Evolutionary conservation across 2,329 filamentous ascomycete genomes (phyloP).

Genomic region (Exophiala alcalophila): DNA sequence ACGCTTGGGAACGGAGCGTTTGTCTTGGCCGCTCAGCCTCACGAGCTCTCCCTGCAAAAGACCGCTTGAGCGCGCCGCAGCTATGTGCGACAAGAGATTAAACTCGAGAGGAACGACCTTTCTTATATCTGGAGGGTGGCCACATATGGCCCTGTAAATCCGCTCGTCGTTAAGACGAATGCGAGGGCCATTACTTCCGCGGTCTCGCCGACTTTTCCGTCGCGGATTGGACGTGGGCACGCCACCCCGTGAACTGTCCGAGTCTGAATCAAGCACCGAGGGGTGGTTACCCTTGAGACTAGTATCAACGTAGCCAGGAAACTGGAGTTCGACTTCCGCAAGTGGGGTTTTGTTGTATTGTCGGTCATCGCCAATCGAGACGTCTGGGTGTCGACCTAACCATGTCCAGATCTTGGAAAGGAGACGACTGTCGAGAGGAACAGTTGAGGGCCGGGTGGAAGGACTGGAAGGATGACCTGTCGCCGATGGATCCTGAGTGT

Average conservation of each 20-base stretch:
- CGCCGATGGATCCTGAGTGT: constrained; percentile 24
- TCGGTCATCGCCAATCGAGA: constrained; percentile 48
- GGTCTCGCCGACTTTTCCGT: background rate
- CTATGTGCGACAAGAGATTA: constrained; percentile 57
- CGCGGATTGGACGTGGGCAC: background rate
- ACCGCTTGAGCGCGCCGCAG: constrained; percentile 51
- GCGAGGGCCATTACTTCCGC: constrained; percentile 24
- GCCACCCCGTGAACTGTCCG: constrained; percentile 2
- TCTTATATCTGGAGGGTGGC: constrained; percentile 56
- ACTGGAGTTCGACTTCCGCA: constrained; percentile 39
- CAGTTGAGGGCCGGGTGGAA: background rate
- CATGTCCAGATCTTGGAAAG: constrained; percentile 57
- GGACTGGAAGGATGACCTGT: background rate
- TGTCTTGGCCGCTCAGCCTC: constrained; percentile 59
- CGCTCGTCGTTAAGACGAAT: constrained; percentile 55
- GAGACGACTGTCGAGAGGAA: constrained; percentile 49
- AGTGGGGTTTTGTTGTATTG: constrained; percentile 42
- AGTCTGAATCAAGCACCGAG: background rate
- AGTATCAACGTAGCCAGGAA: constrained; percentile 18
- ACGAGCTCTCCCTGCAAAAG: constrained; percentile 58
- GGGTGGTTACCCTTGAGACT: background rate
- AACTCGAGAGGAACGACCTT: constrained; percentile 57
- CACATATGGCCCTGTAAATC: constrained; percentile 59
- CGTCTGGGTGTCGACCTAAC: constrained; percentile 55
- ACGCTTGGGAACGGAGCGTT: constrained; percentile 60